These are phyloP conservation scores for Pistacia integerrima DNA, from an alignment of 345 rosid species.

Conservation along the genomic window DNA sequence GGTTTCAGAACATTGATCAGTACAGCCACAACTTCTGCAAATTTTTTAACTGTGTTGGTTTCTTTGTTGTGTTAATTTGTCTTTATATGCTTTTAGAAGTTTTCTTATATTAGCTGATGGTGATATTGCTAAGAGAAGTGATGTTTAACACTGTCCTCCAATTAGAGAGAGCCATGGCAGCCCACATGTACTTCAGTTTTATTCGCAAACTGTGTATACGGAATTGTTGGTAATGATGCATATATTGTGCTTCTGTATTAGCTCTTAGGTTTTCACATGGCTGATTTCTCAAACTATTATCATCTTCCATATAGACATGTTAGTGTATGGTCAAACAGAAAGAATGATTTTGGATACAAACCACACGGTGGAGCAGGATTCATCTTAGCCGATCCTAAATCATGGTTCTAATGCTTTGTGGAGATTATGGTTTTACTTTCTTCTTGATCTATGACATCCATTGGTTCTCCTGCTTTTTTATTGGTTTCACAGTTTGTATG, in stretches of 20 bases:
- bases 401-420: conserved; percentile 1
- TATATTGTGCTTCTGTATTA: not conserved
- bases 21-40: not conserved
- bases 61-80: not conserved
- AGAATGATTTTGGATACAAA: not conserved
- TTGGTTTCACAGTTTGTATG: not conserved
- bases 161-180: not conserved
- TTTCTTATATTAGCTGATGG: not conserved
- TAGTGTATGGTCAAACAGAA: not conserved
- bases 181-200: not conserved
- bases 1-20: too few species aligned
- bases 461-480: not conserved
- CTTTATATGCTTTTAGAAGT: not conserved
- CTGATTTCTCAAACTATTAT: not conserved
- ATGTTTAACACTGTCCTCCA: not conserved
- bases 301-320: not conserved
- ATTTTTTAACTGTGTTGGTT: not conserved
- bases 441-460: not conserved
- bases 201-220: not conserved
- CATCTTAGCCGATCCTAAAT: not conserved
- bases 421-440: not conserved
- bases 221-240: not conserved
- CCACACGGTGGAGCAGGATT: conserved; percentile 4
- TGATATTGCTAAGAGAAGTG: not conserved
- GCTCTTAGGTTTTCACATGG: not conserved